Conservation (phyloP, 2,329 filamentous ascomycete species). For the Didymella arachidicola region DNA sequence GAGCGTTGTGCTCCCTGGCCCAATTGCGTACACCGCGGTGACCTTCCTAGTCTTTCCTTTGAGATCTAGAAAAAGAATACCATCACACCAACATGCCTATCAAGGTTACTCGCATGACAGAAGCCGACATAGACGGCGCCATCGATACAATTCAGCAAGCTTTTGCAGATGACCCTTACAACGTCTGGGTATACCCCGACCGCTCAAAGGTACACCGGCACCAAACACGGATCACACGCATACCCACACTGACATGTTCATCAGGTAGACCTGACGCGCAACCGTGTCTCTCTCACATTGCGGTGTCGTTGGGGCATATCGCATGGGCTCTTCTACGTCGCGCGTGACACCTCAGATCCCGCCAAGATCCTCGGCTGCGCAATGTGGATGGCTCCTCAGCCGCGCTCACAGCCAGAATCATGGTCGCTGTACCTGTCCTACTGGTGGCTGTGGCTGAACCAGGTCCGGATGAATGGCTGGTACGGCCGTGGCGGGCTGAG, state of each 20-base stretch:
- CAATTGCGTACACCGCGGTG: neutral
- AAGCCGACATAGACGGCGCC: constrained; percentile 68
- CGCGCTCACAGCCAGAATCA: constrained; percentile 56
- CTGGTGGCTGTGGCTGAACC: constrained; percentile 72
- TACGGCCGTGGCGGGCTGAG: constrained; percentile 74
- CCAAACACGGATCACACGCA: neutral
- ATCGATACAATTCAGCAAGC: constrained; percentile 71
- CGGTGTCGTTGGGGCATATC: constrained; percentile 75
- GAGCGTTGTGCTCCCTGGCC: too few relatives aligned
- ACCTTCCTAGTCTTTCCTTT: neutral
- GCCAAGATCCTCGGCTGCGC: constrained; percentile 70
- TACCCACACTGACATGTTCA: neutral
- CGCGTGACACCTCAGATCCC: constrained; percentile 63
- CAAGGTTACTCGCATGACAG: constrained; percentile 63
- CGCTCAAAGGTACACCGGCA: constrained; percentile 58
- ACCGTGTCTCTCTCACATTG: constrained; percentile 68
- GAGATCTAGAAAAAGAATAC: neutral
- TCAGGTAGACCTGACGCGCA: constrained; percentile 67
- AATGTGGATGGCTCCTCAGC: constrained; percentile 73
- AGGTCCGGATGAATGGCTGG: constrained; percentile 71
- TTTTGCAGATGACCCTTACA: constrained; percentile 72
- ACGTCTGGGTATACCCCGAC: constrained; percentile 69
- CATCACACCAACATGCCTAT: constrained; percentile 53
- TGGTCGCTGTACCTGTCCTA: constrained; percentile 70
- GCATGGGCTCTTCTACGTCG: constrained; percentile 73